These are phyloP conservation scores for Zygoascus tannicola DNA, from an alignment of 805 yeast genomes.

Conservation along the genomic window DNA sequence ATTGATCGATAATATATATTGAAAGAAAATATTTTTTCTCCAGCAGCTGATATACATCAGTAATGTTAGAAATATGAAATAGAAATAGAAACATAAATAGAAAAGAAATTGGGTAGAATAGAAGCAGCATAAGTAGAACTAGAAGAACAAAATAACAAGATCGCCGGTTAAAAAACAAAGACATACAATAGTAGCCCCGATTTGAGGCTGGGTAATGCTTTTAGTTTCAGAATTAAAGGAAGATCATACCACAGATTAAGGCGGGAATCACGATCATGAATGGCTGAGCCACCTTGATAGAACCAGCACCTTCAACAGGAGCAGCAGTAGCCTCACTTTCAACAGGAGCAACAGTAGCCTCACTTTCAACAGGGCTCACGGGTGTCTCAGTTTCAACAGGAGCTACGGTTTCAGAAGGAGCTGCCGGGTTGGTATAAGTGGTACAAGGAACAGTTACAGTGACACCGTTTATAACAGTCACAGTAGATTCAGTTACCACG, in stretches of 20 bases:
- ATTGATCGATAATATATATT: too few relatives aligned
- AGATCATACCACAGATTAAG: neutral
- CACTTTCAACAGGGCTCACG: neutral
- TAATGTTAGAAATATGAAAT: too few relatives aligned
- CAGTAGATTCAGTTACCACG: constrained; percentile 2
- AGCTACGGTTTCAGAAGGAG: neutral
- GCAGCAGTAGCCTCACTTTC: neutral
- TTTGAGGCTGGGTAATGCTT: too few relatives aligned
- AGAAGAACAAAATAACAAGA: neutral
- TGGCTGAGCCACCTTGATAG: neutral
- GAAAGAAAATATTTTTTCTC: too few relatives aligned
- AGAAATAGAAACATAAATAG: too few relatives aligned
- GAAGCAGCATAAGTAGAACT: neutral
- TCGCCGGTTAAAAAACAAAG: too few relatives aligned
- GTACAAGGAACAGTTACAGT: constrained; percentile 5
- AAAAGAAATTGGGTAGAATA: too few relatives aligned
- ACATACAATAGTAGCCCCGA: too few relatives aligned
- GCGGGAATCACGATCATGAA: neutral
- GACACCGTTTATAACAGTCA: neutral
- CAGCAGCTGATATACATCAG: too few relatives aligned
- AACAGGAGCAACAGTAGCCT: neutral
- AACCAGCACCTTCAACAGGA: neutral
- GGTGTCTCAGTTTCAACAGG: constrained; percentile 1
- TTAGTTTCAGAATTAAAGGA: too few relatives aligned
- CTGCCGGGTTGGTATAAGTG: neutral